A percentile compares a stretch with the other conserved stretches of the same genome.
phyloP scores from a whole-genome alignment of 1,284 basidiomycete genomes.

The Neotropicomus parvogracilis region DNA sequence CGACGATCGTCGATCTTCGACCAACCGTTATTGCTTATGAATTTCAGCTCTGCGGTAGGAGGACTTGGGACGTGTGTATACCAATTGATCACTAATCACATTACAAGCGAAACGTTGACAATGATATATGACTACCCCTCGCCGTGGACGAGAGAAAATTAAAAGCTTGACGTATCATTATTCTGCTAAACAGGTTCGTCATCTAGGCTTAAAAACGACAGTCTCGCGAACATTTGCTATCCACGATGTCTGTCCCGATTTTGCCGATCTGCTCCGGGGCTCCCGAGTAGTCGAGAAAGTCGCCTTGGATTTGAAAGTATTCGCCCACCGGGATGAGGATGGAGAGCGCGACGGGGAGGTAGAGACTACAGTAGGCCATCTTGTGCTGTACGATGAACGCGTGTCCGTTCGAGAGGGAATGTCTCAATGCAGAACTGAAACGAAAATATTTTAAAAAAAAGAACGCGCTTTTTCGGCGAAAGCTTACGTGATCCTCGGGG shows the following conservation, averaged over 20 bases:
- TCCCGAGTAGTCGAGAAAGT: conserved; percentile 93
- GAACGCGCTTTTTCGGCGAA: conserved; percentile 72
- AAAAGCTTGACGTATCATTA: background rate
- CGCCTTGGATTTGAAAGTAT: conserved; percentile 99
- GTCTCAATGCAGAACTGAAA: too few relatives aligned
- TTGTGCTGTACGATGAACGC: too few relatives aligned
- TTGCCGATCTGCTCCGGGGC: too few relatives aligned
- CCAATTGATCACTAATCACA: conserved; percentile 18
- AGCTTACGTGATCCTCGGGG: conserved; percentile 90
- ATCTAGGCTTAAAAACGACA: background rate
- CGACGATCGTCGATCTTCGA: too few relatives aligned
- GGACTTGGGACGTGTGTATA: conserved; percentile 24
- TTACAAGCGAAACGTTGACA: conserved; percentile 4
- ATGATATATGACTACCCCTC: conserved; percentile 1
- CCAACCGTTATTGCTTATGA: too few relatives aligned
- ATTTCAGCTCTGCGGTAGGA: conserved; percentile 8
- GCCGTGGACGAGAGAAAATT: conserved; percentile 4
- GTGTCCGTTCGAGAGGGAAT: too few relatives aligned
- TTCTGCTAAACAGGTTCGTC: too few relatives aligned
- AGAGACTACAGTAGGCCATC: conserved; percentile 98
- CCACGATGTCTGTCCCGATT: too few relatives aligned
- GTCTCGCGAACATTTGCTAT: too few relatives aligned
- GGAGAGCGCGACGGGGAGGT: conserved; percentile 88
- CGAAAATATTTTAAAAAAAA: too few relatives aligned
- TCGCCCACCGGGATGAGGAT: conserved; percentile 94